A percentile compares a stretch with the other conserved stretches of the same genome.
Conservation (phyloP, 768 basidiomycete genomes). For the Rhizopogon salebrosus region DNA sequence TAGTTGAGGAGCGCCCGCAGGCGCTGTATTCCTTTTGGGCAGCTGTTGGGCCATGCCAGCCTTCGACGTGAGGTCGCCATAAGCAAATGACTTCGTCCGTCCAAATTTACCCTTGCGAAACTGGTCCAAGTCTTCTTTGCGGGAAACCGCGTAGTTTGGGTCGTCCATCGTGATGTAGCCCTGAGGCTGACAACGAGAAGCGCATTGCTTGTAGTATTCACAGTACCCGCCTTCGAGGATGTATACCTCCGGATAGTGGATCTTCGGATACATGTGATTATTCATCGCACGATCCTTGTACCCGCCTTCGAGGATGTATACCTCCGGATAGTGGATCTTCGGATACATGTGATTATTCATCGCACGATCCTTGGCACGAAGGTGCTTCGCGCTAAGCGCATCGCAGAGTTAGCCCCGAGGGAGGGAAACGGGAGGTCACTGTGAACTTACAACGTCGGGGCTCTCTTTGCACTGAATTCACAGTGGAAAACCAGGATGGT, state of each 20-base stretch:
- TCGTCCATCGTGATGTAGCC: slow-evolving; percentile 96
- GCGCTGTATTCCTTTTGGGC: slow-evolving; percentile 65
- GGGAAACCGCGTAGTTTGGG: slow-evolving; percentile 72
- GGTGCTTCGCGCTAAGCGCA: slow-evolving; percentile 75
- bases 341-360: slow-evolving; percentile 89
- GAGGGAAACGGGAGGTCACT: neutral
- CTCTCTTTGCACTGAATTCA: slow-evolving; percentile 93
- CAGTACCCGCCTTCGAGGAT: slow-evolving; percentile 96
- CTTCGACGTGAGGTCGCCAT: slow-evolving; percentile 66
- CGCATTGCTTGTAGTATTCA: slow-evolving; percentile 70
- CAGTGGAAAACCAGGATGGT: slow-evolving; percentile 94
- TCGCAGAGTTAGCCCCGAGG: slow-evolving; percentile 3
- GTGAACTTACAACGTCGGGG: slow-evolving; percentile 83
- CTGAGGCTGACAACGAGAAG: slow-evolving; percentile 68
- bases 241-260: slow-evolving; percentile 96
- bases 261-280: slow-evolving; percentile 82
- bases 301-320: slow-evolving; percentile 95
- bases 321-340: slow-evolving; percentile 90
- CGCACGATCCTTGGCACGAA: slow-evolving; percentile 85
- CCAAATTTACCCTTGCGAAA: slow-evolving; percentile 87
- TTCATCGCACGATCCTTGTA: slow-evolving; percentile 91
- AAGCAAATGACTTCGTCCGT: slow-evolving; percentile 88
- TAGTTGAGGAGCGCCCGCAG: slow-evolving; percentile 46
- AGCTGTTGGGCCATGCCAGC: slow-evolving; percentile 31
- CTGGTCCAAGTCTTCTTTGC: slow-evolving; percentile 83